These are phyloP conservation scores for Talaromyces marneffei DNA, from an alignment of 2,329 filamentous ascomycete genomes.

Conservation along the genomic window DNA sequence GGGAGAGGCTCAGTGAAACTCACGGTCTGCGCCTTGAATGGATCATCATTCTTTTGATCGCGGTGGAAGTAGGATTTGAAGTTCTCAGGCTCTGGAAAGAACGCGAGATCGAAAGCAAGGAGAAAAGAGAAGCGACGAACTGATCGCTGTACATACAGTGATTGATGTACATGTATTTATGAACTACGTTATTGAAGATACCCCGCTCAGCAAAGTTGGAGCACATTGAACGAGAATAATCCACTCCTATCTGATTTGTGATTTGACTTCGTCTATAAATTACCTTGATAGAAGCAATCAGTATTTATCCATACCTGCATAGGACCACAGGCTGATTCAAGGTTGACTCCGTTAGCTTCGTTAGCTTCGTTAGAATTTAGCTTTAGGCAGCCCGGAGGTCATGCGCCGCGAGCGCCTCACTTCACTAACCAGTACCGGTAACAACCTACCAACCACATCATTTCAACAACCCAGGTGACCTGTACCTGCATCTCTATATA, in stretches of 20 bases:
- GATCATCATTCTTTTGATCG: slow-evolving; percentile 92
- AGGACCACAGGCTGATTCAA: not conserved
- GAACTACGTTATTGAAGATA: slow-evolving; percentile 9
- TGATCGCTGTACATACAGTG: not conserved
- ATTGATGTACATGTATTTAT: not conserved
- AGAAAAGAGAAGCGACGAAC: not conserved
- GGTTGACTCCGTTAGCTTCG: not conserved
- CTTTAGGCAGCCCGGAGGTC: not conserved
- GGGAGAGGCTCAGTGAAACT: slow-evolving; percentile 84
- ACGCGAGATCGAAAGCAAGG: slow-evolving; percentile 37
- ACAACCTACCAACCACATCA: not conserved
- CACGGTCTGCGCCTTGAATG: slow-evolving; percentile 83
- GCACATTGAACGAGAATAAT: not conserved
- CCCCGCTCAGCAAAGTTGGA: slow-evolving; percentile 9
- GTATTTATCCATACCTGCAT: too few species aligned
- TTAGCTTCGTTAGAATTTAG: not conserved
- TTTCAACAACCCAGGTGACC: slow-evolving; percentile 3
- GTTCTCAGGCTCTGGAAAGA: slow-evolving; percentile 68
- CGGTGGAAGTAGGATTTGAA: slow-evolving; percentile 87
- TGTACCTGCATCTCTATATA: slow-evolving; percentile 16
- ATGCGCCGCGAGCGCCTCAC: not conserved
- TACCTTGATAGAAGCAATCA: too few species aligned
- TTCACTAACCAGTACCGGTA: too few species aligned
- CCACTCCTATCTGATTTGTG: not conserved
- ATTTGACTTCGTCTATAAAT: too few species aligned